A percentile compares a stretch with the other conserved stretches of the same genome.
Conservation (phyloP, 2,329 filamentous ascomycete genomes). For the Talaromyces sp. region DNA sequence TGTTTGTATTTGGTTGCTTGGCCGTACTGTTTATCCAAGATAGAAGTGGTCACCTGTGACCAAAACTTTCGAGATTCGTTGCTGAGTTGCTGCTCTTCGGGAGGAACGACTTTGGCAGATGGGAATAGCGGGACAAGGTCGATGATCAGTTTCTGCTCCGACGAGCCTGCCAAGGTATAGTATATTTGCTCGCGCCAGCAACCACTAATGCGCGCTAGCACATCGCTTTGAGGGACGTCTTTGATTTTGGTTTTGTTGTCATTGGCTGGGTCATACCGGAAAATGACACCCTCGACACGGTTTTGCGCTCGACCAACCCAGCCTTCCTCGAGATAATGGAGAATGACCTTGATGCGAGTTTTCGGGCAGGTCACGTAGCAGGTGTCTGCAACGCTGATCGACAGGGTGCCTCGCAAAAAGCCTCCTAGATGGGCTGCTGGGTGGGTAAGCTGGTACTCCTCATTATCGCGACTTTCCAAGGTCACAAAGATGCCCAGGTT, state of each 20-base stretch:
- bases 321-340: slow-evolving; percentile 90
- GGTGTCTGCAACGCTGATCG: slow-evolving; percentile 82
- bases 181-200: slow-evolving; percentile 74
- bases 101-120: slow-evolving; percentile 73
- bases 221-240: slow-evolving; percentile 79
- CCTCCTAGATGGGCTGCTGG: slow-evolving; percentile 90
- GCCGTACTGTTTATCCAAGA: slow-evolving; percentile 73
- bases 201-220: slow-evolving; percentile 77
- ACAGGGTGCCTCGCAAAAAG: slow-evolving; percentile 78
- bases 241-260: slow-evolving; percentile 75
- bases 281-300: slow-evolving; percentile 84
- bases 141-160: slow-evolving; percentile 62
- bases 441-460: slow-evolving; percentile 93
- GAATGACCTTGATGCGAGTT: slow-evolving; percentile 83
- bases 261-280: slow-evolving; percentile 82
- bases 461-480: slow-evolving; percentile 71
- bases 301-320: slow-evolving; percentile 92
- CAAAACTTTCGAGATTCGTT: slow-evolving; percentile 90
- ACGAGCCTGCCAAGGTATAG: slow-evolving; percentile 47
- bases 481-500: slow-evolving; percentile 96
- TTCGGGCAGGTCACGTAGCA: slow-evolving; percentile 87
- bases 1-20: slow-evolving; percentile 83
- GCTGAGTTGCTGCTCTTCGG: slow-evolving; percentile 70
- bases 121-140: slow-evolving; percentile 82
- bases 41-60: slow-evolving; percentile 81